Base-by-base conservation (phyloP, 1,284 basidiomycete species). In the Ustilago shanxiensis region DNA sequence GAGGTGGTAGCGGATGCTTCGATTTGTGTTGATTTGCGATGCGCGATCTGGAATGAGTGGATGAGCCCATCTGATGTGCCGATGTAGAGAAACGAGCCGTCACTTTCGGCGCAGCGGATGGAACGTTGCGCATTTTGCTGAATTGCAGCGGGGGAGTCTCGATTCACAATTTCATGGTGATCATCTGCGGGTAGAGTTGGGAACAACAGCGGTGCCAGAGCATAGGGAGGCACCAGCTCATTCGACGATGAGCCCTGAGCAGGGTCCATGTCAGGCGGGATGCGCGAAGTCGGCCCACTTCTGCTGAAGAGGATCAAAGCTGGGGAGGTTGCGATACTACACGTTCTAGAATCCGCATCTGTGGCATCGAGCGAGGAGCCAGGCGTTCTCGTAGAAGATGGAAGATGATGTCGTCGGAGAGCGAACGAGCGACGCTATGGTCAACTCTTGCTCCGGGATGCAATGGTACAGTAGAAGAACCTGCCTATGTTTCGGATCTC, bases 11-110 rank as follows among this genome's bases (percentile, higher is more conserved):
- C 24, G 7, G 51, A 9, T 29, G 45, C n/a, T 20, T 26, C 41
- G 20, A 24, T 24, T 13, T 33, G 22, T 3, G 47, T 22, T 18
- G 16, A 20, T 59, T 22, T 18, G n/a, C 9, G 37, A 39, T 39
- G n/a, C 35, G 31, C 51, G 63, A 81, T 63, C 13, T 53, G 55
- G 41, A 74, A 81, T 16, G 71, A 68, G 28, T 78, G 72, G 29
- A 81, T 60, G 20, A 62, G 16, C 8, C 81, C 81, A 52, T 83
- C 74, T 22, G 76, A 77, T 13, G 79, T 67, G 51, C 80, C 81
- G 39, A 82, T 49, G 56, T 82, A 82, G 35, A 83, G 73, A 33
- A 77, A 60, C 18, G 56, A 45, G 33, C 66, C 70, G 39, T 77
- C 70, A 20, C 66, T 62, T 47, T 77, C 64, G 24, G 72, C 52